Conservation (phyloP, 768 basidiomycete genomes). For the Collybiopsis confluens region DNA sequence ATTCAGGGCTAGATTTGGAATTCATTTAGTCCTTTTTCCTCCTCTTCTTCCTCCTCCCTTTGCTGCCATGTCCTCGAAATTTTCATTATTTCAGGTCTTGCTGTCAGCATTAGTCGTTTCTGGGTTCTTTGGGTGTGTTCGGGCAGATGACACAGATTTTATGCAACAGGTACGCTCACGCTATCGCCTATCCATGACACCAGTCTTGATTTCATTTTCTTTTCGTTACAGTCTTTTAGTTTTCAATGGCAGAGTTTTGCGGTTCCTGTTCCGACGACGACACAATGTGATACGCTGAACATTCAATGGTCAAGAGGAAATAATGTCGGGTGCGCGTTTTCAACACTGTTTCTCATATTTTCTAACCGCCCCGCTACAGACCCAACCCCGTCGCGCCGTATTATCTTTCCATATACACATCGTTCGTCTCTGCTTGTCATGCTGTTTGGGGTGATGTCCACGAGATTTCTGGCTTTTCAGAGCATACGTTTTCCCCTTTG, state of each 20-base stretch:
- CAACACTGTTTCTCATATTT: not conserved
- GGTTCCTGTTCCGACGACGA: slow-evolving; percentile 17
- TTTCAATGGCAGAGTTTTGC: slow-evolving; percentile 1
- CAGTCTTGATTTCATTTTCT: not conserved
- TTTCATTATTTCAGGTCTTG: not conserved
- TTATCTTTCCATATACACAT: slow-evolving; percentile 57
- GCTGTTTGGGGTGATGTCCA: not conserved
- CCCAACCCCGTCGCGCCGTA: slow-evolving; percentile 55
- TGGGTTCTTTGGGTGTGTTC: no score
- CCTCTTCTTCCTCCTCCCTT: no score
- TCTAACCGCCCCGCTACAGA: slow-evolving; percentile 24
- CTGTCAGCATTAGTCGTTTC: no score
- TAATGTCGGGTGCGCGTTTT: slow-evolving; percentile 29
- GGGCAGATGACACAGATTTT: not conserved
- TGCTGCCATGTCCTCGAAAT: not conserved
- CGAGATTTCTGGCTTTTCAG: slow-evolving; percentile 28
- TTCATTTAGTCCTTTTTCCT: not conserved
- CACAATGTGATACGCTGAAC: slow-evolving; percentile 41
- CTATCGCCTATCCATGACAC: no score
- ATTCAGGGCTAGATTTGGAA: no score
- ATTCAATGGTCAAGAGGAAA: slow-evolving; percentile 39
- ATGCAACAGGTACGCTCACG: no score
- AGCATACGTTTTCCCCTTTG: slow-evolving; percentile 45
- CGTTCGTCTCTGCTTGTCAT: slow-evolving; percentile 33
- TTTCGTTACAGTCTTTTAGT: not conserved